Percentiles rank a stretch among this genome's conserved stretches.
These are phyloP conservation scores for Pseudogymnoascus sp. DNA, from an alignment of 2,329 filamentous ascomycete genomes.

Conservation along the genomic window DNA sequence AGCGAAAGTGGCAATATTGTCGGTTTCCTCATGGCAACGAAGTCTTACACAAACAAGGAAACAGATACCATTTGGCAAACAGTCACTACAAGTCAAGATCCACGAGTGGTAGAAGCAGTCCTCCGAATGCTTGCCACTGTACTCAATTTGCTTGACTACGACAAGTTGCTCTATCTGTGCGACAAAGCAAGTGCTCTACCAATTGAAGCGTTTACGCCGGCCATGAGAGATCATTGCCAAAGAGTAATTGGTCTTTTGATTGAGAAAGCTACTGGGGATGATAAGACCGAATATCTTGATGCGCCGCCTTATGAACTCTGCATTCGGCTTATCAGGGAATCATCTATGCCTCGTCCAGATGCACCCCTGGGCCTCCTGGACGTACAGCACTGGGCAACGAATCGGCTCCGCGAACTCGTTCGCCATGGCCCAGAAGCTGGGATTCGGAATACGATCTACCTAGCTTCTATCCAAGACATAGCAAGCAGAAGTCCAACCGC, in stretches of 20 bases:
- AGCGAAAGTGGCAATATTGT: constrained; percentile 75
- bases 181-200: constrained; percentile 62
- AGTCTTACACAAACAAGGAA: constrained; percentile 63
- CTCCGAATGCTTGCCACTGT: constrained; percentile 55
- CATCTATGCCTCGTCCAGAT: constrained; percentile 50
- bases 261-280: constrained; percentile 37
- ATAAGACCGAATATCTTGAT: constrained; percentile 26
- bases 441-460: constrained; percentile 57
- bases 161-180: constrained; percentile 58
- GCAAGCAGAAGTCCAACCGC: constrained; percentile 54
- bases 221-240: constrained; percentile 57
- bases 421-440: constrained; percentile 46
- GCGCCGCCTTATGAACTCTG: constrained; percentile 48
- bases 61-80: constrained; percentile 81
- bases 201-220: constrained; percentile 53
- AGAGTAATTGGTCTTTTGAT: constrained; percentile 45
- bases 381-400: constrained; percentile 57
- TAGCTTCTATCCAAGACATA: constrained; percentile 63
- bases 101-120: constrained; percentile 74
- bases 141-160: constrained; percentile 41
- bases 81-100: constrained; percentile 73
- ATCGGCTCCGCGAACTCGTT: constrained; percentile 56
- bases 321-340: constrained; percentile 66
- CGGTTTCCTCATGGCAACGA: constrained; percentile 77
- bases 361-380: constrained; percentile 52